Percentiles rank a stretch among this genome's conserved stretches.
Conservation (phyloP, 306 rosid genomes). For the Vigna nakashimae region DNA sequence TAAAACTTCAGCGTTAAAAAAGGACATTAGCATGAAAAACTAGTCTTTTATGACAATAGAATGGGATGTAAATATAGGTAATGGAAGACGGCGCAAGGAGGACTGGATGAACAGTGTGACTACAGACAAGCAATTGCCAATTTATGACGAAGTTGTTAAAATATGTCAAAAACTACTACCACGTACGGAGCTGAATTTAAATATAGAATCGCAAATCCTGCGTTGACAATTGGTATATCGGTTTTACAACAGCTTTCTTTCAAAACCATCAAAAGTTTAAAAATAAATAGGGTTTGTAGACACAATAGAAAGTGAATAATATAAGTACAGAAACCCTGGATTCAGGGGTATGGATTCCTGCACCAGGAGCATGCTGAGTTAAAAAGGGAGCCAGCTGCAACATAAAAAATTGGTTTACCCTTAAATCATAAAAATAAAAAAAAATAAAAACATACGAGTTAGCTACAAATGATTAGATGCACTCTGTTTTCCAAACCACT, state of each 20-base stretch:
- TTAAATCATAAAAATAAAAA: not conserved
- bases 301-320: too few species aligned
- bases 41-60: too few species aligned
- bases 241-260: not conserved
- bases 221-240: not conserved
- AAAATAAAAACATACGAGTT: not conserved
- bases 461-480: conserved; percentile 43
- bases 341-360: not conserved
- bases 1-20: not conserved
- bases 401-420: conserved; percentile 21
- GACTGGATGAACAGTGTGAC: not conserved
- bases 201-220: conserved; percentile 18
- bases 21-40: not conserved
- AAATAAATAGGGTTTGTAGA: not conserved
- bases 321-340: not conserved
- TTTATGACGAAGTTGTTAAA: not conserved
- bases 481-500: conserved; percentile 31
- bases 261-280: conserved; percentile 4
- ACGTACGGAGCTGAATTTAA: not conserved
- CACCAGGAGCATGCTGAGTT: not conserved
- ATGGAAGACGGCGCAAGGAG: too few species aligned
- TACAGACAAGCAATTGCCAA: not conserved
- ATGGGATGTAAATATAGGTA: too few species aligned
- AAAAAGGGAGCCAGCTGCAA: not conserved
- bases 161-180: not conserved